Conservation (phyloP, 257 asterid genomes). For the Verbena officinalis region DNA sequence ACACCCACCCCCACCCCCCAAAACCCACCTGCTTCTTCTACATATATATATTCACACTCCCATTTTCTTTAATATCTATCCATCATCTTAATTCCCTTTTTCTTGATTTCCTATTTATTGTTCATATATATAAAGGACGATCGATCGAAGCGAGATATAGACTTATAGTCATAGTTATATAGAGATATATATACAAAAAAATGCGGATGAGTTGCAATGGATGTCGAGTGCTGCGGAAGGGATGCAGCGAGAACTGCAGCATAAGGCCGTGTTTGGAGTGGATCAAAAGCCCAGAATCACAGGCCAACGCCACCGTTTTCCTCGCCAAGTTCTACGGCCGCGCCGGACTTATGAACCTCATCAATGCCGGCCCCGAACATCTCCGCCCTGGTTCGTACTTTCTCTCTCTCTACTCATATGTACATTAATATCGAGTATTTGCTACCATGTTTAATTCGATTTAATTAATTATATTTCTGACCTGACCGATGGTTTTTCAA, state of each 20-base stretch:
- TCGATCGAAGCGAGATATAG: not conserved
- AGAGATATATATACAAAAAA: not conserved
- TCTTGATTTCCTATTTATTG: not conserved
- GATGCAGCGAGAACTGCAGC: conserved; percentile 76
- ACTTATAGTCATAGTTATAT: too few relatives aligned
- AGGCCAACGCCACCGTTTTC: conserved; percentile 86
- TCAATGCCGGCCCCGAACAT: conserved; percentile 70
- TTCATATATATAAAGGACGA: not conserved
- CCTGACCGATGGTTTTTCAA: not conserved
- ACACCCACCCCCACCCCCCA: not conserved
- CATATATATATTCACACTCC: not conserved
- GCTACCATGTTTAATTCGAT: too few relatives aligned
- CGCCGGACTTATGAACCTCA: conserved; percentile 80
- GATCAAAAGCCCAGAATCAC: conserved; percentile 67
- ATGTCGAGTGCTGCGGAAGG: conserved; percentile 81
- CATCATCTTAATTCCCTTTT: not conserved
- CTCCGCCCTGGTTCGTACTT: conserved; percentile 69
- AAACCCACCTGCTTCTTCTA: not conserved
- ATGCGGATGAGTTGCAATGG: conserved; percentile 93
- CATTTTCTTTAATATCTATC: not conserved
- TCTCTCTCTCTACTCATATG: not conserved
- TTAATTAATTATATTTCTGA: too few relatives aligned
- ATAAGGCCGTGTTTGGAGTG: conserved; percentile 79
- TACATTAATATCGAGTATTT: not conserved
- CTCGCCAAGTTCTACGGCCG: conserved; percentile 92